Base-by-base conservation (phyloP, 345 rosid genomes). In the Melaleuca alternifolia region DNA sequence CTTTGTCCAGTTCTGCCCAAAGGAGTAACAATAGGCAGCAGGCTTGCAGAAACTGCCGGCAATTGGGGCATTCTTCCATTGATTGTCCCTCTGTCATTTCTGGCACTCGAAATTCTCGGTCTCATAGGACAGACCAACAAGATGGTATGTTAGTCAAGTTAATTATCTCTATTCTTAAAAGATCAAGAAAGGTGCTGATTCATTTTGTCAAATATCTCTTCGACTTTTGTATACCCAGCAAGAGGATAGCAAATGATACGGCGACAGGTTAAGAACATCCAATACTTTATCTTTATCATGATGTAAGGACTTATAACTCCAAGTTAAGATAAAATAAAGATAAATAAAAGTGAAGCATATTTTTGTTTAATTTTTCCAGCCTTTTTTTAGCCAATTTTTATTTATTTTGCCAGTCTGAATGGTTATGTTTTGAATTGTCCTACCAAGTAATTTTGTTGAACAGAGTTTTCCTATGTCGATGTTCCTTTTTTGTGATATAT, bases 31-130 rank as follows among this genome's bases (percentile, higher is more conserved):
- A 54, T 54, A 92, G 96, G 89, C 93, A 90, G 85, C 89, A 76
- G 86, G 86, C 88, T 85, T 96, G 99, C 91, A 84, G 87, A 52
- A 92, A 93, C 88, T 97, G 99, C 90, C 93, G 93, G 87, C 98
- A 95, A 88, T 88, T 88, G 83, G 97, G 99, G 61, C 99, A 97
- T 93, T 86, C 93, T 88, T 93, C 96, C 76, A 88, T 87, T 79
- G 90, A 91, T 87, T 97, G 98, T 86, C 99, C 96, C 84, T 92
- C 95, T 30, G 94, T 89, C 75, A 53, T 23, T 54, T 88, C 95
- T 81, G 91, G 93, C 87, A 57, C 92, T 59, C 92, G 89, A 85
- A 91, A 85, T 89, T 87, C 91, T 93, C 91, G 88, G 83, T 51
- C 94, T 84, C 87, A 41, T 54, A 91, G 91, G 85, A 88, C 83